Evolutionary conservation across 495 filamentous ascomycete genomes (phyloP).

Genomic region (Penicillium psychrofluorescens): DNA sequence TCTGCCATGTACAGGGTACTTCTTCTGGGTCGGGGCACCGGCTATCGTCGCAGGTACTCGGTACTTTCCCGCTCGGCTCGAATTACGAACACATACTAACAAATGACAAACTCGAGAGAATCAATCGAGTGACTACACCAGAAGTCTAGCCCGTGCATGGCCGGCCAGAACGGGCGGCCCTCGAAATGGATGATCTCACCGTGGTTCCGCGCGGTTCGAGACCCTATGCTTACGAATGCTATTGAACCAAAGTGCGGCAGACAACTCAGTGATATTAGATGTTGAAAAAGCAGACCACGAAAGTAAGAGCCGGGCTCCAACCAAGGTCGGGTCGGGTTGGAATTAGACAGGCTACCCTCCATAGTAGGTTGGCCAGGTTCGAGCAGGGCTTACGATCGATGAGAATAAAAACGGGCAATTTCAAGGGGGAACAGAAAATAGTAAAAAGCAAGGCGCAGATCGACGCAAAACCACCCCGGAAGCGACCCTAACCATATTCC

Average conservation of each 20-base stretch:
- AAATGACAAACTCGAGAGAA: no score
- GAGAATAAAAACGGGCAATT: no score
- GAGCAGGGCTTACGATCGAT: no score
- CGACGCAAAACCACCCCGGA: conserved; percentile 46
- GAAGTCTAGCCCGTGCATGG: conserved; percentile 6
- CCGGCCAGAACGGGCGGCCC: conserved; percentile 4
- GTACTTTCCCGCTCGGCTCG: background rate
- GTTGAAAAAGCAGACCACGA: background rate
- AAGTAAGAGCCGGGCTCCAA: no score
- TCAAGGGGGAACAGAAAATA: background rate
- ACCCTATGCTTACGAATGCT: background rate
- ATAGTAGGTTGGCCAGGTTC: no score
- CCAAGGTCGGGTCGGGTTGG: no score
- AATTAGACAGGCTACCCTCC: no score
- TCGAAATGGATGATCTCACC: conserved; percentile 17
- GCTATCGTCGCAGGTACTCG: background rate
- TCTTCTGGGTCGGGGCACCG: no score
- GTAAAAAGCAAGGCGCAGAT: conserved; percentile 19
- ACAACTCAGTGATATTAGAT: conserved; percentile 3
- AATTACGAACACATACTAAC: no score
- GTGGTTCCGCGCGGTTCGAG: no score
- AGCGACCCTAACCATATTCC: conserved; percentile 46
- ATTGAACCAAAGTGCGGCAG: background rate
- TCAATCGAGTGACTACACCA: no score
- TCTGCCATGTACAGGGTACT: no score